Percentiles rank a stretch among this genome's conserved stretches.
phyloP scores from a whole-genome alignment of 2,329 filamentous ascomycete species.

The Daldinia sp. region DNA sequence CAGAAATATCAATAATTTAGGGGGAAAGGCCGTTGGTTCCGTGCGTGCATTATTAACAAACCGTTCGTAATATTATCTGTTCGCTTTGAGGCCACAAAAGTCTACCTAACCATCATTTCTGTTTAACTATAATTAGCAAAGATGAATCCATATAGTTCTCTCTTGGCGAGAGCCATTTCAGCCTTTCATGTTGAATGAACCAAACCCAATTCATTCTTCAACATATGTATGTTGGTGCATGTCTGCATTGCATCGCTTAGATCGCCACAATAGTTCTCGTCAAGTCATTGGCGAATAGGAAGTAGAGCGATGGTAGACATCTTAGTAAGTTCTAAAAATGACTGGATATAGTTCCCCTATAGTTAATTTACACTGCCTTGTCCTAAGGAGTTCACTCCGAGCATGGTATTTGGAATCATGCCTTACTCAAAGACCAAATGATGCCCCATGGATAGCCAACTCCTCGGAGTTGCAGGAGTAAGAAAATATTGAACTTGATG shows the following conservation, averaged over 20 bases:
- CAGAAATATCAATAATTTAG: background rate
- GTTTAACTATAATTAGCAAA: background rate
- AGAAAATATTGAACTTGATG: background rate
- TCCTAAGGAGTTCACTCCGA: background rate
- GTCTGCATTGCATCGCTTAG: slow-evolving; percentile 3
- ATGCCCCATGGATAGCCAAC: background rate
- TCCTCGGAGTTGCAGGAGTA: background rate
- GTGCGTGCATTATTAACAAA: background rate
- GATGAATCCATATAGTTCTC: background rate
- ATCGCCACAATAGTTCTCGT: background rate
- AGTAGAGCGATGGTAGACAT: background rate
- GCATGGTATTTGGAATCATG: background rate
- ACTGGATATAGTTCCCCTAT: background rate
- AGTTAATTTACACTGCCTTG: background rate
- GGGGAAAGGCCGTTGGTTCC: background rate
- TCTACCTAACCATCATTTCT: background rate
- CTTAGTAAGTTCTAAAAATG: slow-evolving; percentile 17
- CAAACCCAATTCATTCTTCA: background rate
- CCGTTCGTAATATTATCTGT: too few relatives aligned
- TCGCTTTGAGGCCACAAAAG: background rate
- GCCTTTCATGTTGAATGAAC: background rate
- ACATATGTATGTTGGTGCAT: slow-evolving; percentile 1
- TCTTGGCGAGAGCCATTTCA: background rate
- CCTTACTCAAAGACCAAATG: background rate
- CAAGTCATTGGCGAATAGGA: slow-evolving; percentile 7